Conservation (phyloP, 2,329 filamentous ascomycete species). For the Mycosphaerella sp. region DNA sequence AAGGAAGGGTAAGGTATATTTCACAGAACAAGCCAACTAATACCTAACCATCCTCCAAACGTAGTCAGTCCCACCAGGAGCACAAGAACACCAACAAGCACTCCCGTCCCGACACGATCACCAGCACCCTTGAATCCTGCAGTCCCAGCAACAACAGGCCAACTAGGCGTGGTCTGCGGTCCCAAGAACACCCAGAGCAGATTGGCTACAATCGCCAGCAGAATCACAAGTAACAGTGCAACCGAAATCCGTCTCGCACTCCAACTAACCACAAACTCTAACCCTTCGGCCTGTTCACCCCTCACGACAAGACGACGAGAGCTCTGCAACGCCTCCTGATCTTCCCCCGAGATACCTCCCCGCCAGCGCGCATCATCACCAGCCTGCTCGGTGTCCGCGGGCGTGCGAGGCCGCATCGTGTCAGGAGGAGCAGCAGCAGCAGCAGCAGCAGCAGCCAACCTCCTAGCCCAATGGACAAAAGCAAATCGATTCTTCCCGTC, state of each 20-base stretch:
- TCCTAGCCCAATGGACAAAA: slow-evolving; percentile 42
- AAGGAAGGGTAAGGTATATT: not conserved
- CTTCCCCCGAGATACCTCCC: too few species aligned
- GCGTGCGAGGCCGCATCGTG: too few species aligned
- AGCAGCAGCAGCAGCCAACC: slow-evolving; percentile 24
- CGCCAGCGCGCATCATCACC: not conserved
- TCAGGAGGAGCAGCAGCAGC: slow-evolving; percentile 15
- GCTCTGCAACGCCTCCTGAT: too few species aligned
- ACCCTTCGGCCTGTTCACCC: slow-evolving; percentile 29
- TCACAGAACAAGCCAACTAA: slow-evolving; percentile 37
- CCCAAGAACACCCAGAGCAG: slow-evolving; percentile 37
- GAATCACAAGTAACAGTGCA: slow-evolving; percentile 28
- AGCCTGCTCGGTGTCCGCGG: not conserved
- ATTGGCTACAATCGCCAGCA: slow-evolving; percentile 28
- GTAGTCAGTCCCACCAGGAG: slow-evolving; percentile 33
- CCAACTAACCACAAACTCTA: slow-evolving; percentile 37
- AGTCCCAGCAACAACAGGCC: slow-evolving; percentile 10
- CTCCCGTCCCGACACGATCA: slow-evolving; percentile 33
- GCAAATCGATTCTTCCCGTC: slow-evolving; percentile 39
- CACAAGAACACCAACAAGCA: slow-evolving; percentile 33
- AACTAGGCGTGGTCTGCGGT: slow-evolving; percentile 15
- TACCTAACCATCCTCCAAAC: slow-evolving; percentile 34
- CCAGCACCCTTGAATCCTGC: slow-evolving; percentile 31
- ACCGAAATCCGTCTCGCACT: slow-evolving; percentile 28
- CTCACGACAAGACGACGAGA: slow-evolving; percentile 14